These are phyloP conservation scores for Populus hybrid DNA, from an alignment of 441 rosid genomes.

Conservation along the genomic window DNA sequence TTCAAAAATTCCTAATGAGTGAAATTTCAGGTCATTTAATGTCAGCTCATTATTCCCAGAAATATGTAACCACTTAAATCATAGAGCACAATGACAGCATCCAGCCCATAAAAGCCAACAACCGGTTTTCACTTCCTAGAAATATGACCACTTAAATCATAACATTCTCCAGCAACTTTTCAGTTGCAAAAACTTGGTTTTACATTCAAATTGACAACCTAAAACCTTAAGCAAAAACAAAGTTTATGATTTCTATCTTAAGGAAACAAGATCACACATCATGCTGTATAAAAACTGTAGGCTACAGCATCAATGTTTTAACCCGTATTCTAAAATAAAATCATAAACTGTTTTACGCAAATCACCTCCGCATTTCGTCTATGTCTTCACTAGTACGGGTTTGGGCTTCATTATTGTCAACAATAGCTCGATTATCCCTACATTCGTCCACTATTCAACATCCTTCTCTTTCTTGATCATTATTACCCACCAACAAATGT, in stretches of 20 bases:
- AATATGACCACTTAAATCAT: background rate
- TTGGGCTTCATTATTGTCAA: slow-evolving; percentile 88
- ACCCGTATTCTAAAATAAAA: background rate
- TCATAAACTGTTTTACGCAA: too few species aligned
- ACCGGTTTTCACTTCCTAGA: background rate
- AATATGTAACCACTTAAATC: background rate
- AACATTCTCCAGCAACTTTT: background rate
- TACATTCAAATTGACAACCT: background rate
- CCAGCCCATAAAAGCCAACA: background rate
- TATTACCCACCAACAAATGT: slow-evolving; percentile 30
- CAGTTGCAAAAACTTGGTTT: background rate
- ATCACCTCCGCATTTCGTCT: slow-evolving; percentile 61
- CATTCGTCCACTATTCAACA: slow-evolving; percentile 42
- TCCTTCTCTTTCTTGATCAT: slow-evolving; percentile 31
- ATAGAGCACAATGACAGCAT: background rate
- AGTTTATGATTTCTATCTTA: background rate
- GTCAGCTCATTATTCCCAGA: background rate
- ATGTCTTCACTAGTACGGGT: slow-evolving; percentile 72
- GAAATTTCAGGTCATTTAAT: background rate
- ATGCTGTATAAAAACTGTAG: background rate
- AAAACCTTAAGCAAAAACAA: background rate
- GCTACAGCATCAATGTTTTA: background rate
- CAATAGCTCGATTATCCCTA: slow-evolving; percentile 63
- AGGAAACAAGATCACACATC: background rate
- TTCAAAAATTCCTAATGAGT: background rate